Evolutionary conservation across 306 rosid genomes (phyloP).

Genomic region (Crataegus laevigata): DNA sequence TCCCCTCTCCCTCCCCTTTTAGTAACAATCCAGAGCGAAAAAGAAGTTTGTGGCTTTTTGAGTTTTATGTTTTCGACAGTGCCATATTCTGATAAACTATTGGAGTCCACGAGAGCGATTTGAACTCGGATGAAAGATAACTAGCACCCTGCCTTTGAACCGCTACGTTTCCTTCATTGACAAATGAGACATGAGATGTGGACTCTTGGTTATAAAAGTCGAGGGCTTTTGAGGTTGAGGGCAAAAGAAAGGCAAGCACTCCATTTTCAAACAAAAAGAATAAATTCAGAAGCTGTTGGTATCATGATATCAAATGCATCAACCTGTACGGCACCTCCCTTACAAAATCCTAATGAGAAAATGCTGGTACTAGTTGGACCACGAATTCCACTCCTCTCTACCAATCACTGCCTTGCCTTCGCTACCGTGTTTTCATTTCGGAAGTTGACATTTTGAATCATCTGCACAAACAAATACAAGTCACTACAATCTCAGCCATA

Average conservation of each 20-base stretch:
- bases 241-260: not conserved
- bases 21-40: not conserved
- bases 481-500: not conserved
- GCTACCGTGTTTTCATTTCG: not conserved
- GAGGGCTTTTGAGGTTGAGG: no score
- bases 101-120: fast-evolving
- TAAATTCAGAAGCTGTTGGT: not conserved
- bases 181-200: not conserved
- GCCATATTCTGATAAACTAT: no score
- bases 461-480: not conserved
- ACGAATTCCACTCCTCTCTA: not conserved
- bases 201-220: not conserved
- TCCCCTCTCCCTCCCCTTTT: not conserved
- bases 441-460: not conserved
- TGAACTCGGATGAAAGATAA: no score
- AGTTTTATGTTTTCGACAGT: not conserved
- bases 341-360: not conserved
- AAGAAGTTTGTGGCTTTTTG: not conserved
- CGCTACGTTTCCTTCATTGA: not conserved
- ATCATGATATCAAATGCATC: not conserved
- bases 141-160: not conserved
- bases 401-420: not conserved
- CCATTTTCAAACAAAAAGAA: not conserved
- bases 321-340: not conserved
- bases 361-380: not conserved